Conservation (phyloP, 768 basidiomycete species). For the Trametes sanguinea region DNA sequence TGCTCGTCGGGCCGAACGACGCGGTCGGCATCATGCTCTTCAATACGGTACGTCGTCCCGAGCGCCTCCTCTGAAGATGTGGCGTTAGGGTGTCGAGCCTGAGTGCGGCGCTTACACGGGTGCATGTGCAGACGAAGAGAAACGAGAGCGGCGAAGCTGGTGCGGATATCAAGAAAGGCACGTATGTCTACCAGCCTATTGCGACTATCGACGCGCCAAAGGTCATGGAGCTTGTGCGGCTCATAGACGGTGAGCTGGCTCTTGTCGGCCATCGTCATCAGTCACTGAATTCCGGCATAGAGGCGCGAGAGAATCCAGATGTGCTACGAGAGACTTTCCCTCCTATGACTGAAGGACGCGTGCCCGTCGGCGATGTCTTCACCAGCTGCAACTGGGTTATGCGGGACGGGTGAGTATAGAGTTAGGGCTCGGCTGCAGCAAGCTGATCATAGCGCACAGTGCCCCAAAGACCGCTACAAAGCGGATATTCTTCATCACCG, state of each 20-base stretch:
- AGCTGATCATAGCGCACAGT: slow-evolving; percentile 39
- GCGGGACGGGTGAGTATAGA: slow-evolving; percentile 70
- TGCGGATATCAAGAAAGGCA: slow-evolving; percentile 68
- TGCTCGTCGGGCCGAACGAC: slow-evolving; percentile 86
- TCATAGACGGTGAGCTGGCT: slow-evolving; percentile 66
- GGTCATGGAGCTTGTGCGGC: slow-evolving; percentile 74
- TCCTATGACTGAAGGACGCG: slow-evolving; percentile 54
- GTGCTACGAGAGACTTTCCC: slow-evolving; percentile 63
- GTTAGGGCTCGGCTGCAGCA: background rate
- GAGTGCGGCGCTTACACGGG: background rate
- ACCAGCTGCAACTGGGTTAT: slow-evolving; percentile 89
- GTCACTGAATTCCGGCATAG: slow-evolving; percentile 39
- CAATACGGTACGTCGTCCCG: slow-evolving; percentile 71
- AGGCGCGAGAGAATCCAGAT: slow-evolving; percentile 62
- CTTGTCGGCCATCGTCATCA: background rate
- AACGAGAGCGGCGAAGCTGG: slow-evolving; percentile 39
- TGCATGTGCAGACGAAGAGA: slow-evolving; percentile 34
- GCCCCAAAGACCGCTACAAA: slow-evolving; percentile 90
- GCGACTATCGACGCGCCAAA: slow-evolving; percentile 75
- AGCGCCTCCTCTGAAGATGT: background rate
- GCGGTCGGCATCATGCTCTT: slow-evolving; percentile 88
- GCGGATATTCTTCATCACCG: slow-evolving; percentile 90
- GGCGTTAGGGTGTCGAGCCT: background rate
- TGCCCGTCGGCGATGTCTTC: slow-evolving; percentile 88
- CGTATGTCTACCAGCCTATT: slow-evolving; percentile 76